Evolutionary conservation across 164 flowering plant species (phyloP), one percentile per base, ranked within the genome.

Genomic region (Nelumbo lutea): DNA sequence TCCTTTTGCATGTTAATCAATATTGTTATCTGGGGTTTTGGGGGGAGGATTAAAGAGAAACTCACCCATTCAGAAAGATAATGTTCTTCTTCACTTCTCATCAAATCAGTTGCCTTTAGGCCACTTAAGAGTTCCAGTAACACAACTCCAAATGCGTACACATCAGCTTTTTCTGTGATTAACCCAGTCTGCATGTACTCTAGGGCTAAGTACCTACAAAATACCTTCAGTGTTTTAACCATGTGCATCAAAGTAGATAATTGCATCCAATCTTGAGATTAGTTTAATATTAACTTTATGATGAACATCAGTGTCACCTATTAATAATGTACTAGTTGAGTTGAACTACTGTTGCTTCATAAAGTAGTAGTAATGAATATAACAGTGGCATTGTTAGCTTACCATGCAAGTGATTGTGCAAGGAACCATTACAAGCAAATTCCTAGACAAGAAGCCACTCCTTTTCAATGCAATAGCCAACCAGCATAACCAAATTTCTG

Each of bases 341-440:
- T 7, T 43, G 64, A 11, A 61, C 6, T n/a, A 61, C 10, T 61
- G 13, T 4, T 10, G 3, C 5, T 38, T n/a, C 40, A n/a, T n/a
- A 9, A 1, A 9, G 40, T 41, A 64, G 48, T 47, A n/a, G 15
- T 45, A 13, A 11, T 43, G 53, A 45, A 46, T 15, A 27, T 9
- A 2, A 63, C 4, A 61, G 8, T 42, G 2, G 13, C 14, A 38
- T 42, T 58, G 4, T 43, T 13, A 63, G 9, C 65, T 75, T 70
- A 84, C 82, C 78, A 64, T 79, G 74, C 44, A 84, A 70, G 61
- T 84, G 85, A 10, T 65, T 67, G 78, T 84, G 77, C 58, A 82
- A 72, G 51, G 85, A 82, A 4, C 81, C 82, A 74, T 82, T 80
- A 77, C 87, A 82, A 15, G 76, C 76, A 53, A 73, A 84, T 75